Conservation (phyloP, 2,329 filamentous ascomycete genomes). For the Epichloe sp. region DNA sequence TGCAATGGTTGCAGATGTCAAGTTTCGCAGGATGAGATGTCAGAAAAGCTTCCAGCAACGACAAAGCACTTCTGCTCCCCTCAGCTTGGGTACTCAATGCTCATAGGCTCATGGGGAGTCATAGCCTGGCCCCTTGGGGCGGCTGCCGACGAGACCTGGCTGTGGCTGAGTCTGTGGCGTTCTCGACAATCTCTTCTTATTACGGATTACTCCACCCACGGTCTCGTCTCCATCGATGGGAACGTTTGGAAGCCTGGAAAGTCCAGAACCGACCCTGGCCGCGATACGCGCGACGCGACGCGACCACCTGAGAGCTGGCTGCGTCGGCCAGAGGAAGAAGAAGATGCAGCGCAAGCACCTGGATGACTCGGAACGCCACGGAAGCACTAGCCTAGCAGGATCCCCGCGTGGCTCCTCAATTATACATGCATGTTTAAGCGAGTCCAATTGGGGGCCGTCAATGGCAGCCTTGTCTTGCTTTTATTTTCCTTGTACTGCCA, state of each 20-base stretch:
- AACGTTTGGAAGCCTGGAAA: neutral
- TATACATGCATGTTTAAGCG: constrained; percentile 4
- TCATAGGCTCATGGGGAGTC: too few species aligned
- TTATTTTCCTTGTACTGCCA: constrained; percentile 1
- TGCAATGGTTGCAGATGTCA: neutral
- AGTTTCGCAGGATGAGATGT: neutral
- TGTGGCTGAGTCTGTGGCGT: neutral
- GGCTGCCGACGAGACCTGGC: neutral
- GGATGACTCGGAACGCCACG: neutral
- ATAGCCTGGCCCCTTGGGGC: too few species aligned
- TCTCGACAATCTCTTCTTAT: too few species aligned
- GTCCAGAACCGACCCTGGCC: neutral
- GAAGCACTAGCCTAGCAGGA: constrained; percentile 1
- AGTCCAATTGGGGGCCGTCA: constrained; percentile 1
- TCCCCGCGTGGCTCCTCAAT: constrained; percentile 5
- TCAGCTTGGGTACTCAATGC: too few species aligned
- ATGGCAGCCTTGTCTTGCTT: neutral
- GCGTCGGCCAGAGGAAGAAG: too few species aligned
- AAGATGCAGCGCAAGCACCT: too few species aligned
- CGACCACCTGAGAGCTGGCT: neutral
- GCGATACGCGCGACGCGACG: neutral
- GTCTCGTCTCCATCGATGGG: neutral
- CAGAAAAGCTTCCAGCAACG: neutral
- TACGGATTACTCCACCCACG: too few species aligned
- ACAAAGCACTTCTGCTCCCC: neutral